Evolutionary conservation across 176 grass and related monocot species (phyloP).

Genomic region (Melocanna baccifera): DNA sequence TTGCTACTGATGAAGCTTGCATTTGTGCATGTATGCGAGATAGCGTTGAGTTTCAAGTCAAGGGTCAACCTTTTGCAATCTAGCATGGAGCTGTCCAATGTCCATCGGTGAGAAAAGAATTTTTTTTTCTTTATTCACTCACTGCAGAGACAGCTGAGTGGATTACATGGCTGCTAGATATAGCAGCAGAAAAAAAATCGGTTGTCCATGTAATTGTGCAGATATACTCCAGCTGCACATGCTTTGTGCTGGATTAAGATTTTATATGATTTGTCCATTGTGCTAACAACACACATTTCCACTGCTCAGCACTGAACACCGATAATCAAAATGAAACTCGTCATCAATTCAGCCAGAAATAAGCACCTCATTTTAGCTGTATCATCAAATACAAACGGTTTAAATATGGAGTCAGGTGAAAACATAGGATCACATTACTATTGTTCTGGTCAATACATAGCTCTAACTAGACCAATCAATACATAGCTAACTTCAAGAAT

Average conservation of each 20-base stretch:
- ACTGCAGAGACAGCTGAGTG: not conserved
- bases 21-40: not conserved
- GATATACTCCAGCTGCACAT: not conserved
- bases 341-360: not conserved
- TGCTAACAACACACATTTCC: not conserved
- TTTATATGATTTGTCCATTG: not conserved
- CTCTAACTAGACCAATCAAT: not conserved
- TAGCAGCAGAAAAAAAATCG: not conserved
- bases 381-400: not conserved
- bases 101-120: not conserved
- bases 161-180: not conserved
- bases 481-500: not conserved
- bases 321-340: not conserved
- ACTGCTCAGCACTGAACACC: not conserved
- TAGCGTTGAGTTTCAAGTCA: slow-evolving; percentile 6
- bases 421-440: not conserved
- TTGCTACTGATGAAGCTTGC: not conserved
- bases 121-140: not conserved
- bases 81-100: not conserved
- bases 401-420: not conserved
- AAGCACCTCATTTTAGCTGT: not conserved
- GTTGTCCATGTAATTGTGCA: not conserved
- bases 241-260: not conserved
- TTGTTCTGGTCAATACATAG: not conserved
- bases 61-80: not conserved